phyloP scores from a whole-genome alignment of 495 filamentous ascomycete species.

The Penicillium lividum region DNA sequence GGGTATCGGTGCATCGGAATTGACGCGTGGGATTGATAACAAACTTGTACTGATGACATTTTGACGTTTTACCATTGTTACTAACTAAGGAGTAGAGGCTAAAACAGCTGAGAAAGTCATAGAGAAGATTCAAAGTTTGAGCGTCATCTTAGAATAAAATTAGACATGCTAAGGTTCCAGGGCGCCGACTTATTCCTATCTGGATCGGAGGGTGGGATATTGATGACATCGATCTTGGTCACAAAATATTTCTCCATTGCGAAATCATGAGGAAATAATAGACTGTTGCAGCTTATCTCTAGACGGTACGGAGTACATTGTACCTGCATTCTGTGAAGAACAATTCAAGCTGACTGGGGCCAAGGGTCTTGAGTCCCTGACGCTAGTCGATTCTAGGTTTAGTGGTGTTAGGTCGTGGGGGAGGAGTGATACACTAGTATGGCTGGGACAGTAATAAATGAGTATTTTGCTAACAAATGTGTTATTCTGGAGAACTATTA shows the following conservation, averaged over 20 bases:
- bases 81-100: too few species aligned
- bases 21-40: too few species aligned
- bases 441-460: background rate
- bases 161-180: background rate
- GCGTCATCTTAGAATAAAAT: background rate
- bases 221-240: background rate
- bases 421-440: conserved; percentile 1
- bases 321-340: background rate
- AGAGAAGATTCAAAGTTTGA: too few species aligned
- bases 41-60: too few species aligned
- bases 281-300: background rate
- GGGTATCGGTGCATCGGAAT: too few species aligned
- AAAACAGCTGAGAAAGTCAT: too few species aligned
- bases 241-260: background rate
- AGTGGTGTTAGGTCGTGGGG: conserved; percentile 11
- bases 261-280: background rate
- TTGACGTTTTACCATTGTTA: too few species aligned
- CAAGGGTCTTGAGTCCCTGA: conserved; percentile 25
- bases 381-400: conserved; percentile 19
- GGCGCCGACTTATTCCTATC: conserved; percentile 10
- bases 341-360: background rate
- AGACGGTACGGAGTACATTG: too few species aligned
- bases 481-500: background rate
- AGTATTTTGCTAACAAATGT: background rate
- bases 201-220: conserved; percentile 8